These are phyloP conservation scores for Zygotorulaspora mrakii DNA, from an alignment of 1,139 yeast genomes.

Conservation along the genomic window DNA sequence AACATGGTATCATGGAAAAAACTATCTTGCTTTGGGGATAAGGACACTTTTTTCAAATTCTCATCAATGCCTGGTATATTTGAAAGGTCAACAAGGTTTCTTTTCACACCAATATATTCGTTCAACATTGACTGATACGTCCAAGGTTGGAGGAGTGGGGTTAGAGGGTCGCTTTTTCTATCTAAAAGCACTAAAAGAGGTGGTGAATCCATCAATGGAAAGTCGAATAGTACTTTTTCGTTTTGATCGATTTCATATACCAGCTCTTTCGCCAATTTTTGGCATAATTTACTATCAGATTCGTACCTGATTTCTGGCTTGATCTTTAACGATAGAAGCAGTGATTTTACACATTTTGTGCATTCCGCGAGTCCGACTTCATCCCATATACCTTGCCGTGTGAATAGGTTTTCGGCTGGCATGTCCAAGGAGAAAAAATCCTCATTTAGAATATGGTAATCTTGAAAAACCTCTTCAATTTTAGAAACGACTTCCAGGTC, in stretches of 20 bases:
- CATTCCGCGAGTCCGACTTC: conserved; percentile 47
- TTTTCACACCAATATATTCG: conserved; percentile 75
- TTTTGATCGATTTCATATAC: conserved; percentile 55
- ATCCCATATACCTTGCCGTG: conserved; percentile 42
- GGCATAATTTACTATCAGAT: conserved; percentile 42
- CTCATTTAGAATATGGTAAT: conserved; percentile 68
- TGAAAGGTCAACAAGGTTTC: conserved; percentile 72
- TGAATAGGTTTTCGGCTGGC: conserved; percentile 23
- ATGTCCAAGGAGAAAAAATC: conserved; percentile 56
- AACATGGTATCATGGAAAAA: conserved; percentile 80
- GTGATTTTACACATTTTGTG: conserved; percentile 54
- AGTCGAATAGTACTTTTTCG: conserved; percentile 61
- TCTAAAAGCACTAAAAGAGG: conserved; percentile 79
- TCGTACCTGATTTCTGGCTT: conserved; percentile 81
- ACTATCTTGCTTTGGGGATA: conserved; percentile 65
- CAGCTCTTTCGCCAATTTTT: conserved; percentile 69
- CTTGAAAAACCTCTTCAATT: conserved; percentile 81
- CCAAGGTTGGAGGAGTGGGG: conserved; percentile 93
- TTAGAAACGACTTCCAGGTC: conserved; percentile 73
- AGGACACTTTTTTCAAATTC: conserved; percentile 57
- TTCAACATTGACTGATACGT: conserved; percentile 98
- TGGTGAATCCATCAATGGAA: conserved; percentile 58
- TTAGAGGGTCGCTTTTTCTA: conserved; percentile 83
- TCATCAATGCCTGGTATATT: conserved; percentile 38
- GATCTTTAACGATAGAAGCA: conserved; percentile 67